phyloP scores from a whole-genome alignment of 805 yeast species.

The Kodamaea neixiangensis region DNA sequence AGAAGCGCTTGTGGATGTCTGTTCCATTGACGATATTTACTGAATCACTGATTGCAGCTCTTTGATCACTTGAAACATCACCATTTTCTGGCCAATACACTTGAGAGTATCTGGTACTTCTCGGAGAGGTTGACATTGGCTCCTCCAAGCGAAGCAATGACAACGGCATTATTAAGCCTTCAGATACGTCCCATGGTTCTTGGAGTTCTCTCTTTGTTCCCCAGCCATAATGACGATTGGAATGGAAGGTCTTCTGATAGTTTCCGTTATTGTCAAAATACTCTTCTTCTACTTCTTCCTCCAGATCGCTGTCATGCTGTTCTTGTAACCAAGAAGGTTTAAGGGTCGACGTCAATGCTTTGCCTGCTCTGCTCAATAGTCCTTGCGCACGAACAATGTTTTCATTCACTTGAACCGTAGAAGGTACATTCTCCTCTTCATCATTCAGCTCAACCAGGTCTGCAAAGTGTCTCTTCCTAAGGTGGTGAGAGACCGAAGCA shows the following conservation, averaged over 20 bases:
- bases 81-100: conserved; percentile 11
- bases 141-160: conserved; percentile 21
- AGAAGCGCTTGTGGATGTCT: conserved; percentile 1
- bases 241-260: not conserved
- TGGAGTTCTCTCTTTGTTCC: conserved; percentile 8
- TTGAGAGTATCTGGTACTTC: conserved; percentile 21
- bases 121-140: conserved; percentile 14
- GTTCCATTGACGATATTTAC: not conserved
- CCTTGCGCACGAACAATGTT: not conserved
- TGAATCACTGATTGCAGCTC: not conserved
- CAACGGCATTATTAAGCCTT: conserved; percentile 21
- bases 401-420: not conserved
- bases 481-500: not conserved
- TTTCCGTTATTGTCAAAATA: not conserved
- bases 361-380: not conserved
- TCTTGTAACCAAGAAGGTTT: not conserved
- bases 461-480: not conserved
- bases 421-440: not conserved
- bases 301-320: not conserved
- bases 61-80: not conserved
- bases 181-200: conserved; percentile 6
- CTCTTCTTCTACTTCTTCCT: not conserved
- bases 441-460: not conserved
- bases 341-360: not conserved
- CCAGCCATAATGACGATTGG: conserved; percentile 5